Conservation (phyloP, 192 early-diverging fungal genomes). For the Coemansia javaensis region DNA sequence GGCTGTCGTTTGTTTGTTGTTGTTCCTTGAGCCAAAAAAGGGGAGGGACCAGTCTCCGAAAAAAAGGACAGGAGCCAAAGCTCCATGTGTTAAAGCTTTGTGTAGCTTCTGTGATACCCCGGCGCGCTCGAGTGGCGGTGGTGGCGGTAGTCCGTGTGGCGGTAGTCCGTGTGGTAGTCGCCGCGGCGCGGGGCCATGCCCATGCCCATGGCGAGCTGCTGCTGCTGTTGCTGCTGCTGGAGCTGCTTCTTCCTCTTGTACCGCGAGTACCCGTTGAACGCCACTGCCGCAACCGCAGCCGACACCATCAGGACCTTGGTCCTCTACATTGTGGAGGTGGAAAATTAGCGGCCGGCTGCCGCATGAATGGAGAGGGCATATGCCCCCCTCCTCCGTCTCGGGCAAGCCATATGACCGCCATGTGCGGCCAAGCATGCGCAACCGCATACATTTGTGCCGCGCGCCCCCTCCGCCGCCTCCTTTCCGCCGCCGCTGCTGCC, state of each 20-base stretch:
- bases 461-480: no score
- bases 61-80: no score
- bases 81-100: background rate
- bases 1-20: background rate
- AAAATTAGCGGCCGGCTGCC: background rate
- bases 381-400: no score
- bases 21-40: background rate
- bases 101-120: background rate
- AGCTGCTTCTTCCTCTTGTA: slow-evolving; percentile 16
- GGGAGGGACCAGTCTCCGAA: no score
- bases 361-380: background rate
- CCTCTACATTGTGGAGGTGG: slow-evolving; percentile 15
- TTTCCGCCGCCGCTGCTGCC: no score
- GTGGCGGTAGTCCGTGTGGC: no score
- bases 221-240: background rate
- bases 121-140: no score
- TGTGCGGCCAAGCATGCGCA: background rate
- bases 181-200: no score
- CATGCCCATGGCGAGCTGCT: no score
- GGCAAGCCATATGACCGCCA: no score
- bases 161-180: no score
- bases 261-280: slow-evolving; percentile 11
- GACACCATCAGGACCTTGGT: slow-evolving; percentile 15
- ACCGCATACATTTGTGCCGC: no score
- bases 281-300: slow-evolving; percentile 10